Conservation (phyloP, 2,329 filamentous ascomycete genomes). For the Aspergillus awamori region DNA sequence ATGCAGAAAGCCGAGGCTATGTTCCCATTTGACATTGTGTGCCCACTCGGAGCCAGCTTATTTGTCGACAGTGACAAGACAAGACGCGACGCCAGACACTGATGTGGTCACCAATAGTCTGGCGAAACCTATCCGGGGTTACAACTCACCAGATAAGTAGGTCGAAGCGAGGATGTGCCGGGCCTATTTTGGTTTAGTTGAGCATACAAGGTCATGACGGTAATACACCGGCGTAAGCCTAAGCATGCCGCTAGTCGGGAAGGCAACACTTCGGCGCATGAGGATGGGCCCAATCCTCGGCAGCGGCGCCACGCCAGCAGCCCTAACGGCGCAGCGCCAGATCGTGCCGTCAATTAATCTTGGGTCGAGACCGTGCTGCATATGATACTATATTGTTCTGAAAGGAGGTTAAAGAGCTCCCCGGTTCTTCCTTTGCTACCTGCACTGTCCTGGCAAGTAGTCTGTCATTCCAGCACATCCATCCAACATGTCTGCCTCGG, state of each 20-base stretch:
- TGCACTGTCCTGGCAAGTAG: not conserved
- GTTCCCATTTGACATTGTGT: too few relatives aligned
- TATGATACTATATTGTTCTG: not conserved
- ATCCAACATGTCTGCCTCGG: not conserved
- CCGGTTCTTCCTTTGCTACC: not conserved
- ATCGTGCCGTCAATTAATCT: not conserved
- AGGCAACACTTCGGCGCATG: not conserved
- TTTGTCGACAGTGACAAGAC: not conserved
- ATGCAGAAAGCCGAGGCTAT: not conserved
- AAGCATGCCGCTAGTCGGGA: slow-evolving; percentile 8
- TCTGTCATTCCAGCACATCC: not conserved
- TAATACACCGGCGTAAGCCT: not conserved
- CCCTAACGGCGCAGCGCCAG: not conserved
- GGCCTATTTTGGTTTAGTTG: slow-evolving; percentile 2
- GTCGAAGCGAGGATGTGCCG: slow-evolving; percentile 11
- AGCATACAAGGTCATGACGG: slow-evolving; percentile 2
- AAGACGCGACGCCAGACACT: not conserved
- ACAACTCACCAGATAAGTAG: slow-evolving; percentile 1
- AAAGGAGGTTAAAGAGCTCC: not conserved
- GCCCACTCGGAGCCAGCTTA: too few relatives aligned
- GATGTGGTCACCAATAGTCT: not conserved
- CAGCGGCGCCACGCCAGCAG: not conserved
- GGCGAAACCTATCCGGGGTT: not conserved
- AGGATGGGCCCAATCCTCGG: not conserved
- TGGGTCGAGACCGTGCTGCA: not conserved